phyloP scores from a whole-genome alignment of 1,139 yeast species.

The Kurtzmaniella quercitrusa region DNA sequence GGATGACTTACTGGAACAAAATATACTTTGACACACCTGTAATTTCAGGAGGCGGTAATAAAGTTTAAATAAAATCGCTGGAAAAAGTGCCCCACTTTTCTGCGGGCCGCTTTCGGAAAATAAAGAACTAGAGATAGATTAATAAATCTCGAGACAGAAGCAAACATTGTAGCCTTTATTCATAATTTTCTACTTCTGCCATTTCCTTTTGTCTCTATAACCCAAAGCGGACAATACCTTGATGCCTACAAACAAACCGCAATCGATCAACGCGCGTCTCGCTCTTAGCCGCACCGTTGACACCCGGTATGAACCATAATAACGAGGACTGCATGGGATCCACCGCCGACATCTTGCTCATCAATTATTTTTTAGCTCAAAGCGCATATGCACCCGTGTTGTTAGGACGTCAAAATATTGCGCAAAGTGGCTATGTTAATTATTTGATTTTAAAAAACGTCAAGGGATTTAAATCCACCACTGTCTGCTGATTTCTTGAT shows the following conservation, averaged over 20 bases:
- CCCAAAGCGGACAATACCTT: too few species aligned
- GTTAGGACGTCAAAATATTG: conserved; percentile 2
- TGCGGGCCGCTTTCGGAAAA: too few species aligned
- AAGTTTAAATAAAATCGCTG: neutral
- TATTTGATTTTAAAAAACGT: neutral
- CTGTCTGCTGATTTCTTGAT: neutral
- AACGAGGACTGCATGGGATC: too few species aligned
- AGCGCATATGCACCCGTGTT: neutral
- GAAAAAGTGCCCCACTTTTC: neutral
- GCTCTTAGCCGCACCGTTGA: neutral
- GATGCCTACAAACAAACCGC: too few species aligned
- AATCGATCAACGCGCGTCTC: too few species aligned
- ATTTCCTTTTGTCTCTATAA: too few species aligned
- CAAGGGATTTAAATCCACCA: neutral
- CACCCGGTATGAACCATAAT: neutral
- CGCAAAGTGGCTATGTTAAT: conserved; percentile 2
- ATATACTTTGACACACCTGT: neutral
- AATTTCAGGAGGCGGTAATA: neutral
- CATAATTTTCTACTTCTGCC: too few species aligned
- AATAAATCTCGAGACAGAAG: too few species aligned
- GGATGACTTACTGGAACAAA: neutral
- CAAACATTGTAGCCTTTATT: too few species aligned
- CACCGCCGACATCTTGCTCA: neutral
- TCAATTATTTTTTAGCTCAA: neutral
- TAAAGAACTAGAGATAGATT: too few species aligned